phyloP scores from a whole-genome alignment of 2,329 filamentous ascomycete species.

The Aspergillus aculeatus region DNA sequence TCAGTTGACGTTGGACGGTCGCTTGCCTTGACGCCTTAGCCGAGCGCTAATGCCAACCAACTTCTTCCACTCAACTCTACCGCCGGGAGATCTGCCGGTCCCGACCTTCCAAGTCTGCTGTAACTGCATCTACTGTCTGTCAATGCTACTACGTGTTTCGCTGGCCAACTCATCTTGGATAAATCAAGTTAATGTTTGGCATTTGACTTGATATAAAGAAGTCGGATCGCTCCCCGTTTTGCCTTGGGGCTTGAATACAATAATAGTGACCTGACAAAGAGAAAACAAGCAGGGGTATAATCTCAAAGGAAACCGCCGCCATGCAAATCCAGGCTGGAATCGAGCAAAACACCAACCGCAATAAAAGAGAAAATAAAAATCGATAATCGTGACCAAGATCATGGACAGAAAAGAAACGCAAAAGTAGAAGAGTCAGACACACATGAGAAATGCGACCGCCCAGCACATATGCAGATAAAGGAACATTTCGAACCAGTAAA shows the following conservation, averaged over 20 bases:
- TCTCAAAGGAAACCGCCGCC: constrained; percentile 30
- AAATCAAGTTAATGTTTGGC: background rate
- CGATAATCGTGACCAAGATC: background rate
- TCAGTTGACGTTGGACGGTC: constrained; percentile 27
- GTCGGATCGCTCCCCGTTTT: background rate
- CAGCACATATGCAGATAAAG: constrained; percentile 27
- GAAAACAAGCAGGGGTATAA: constrained; percentile 32
- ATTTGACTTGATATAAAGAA: background rate
- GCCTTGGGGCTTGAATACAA: background rate
- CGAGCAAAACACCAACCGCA: constrained; percentile 8
- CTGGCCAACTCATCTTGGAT: background rate
- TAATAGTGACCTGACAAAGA: background rate
- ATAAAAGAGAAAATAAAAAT: too few relatives aligned
- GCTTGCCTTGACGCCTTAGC: constrained; percentile 18
- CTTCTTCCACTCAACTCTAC: background rate
- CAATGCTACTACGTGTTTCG: background rate
- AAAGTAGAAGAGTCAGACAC: constrained; percentile 12
- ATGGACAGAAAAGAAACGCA: constrained; percentile 12
- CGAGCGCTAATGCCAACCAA: constrained; percentile 19
- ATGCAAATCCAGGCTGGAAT: constrained; percentile 21
- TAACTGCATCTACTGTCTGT: background rate
- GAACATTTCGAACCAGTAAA: constrained; percentile 20
- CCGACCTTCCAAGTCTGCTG: background rate
- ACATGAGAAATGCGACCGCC: constrained; percentile 18
- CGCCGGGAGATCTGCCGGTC: constrained; percentile 13